Percentiles rank a stretch among this genome's conserved stretches.
Conservation (phyloP, 1,139 yeast species). For the Lodderomyces metapsilosis region DNA sequence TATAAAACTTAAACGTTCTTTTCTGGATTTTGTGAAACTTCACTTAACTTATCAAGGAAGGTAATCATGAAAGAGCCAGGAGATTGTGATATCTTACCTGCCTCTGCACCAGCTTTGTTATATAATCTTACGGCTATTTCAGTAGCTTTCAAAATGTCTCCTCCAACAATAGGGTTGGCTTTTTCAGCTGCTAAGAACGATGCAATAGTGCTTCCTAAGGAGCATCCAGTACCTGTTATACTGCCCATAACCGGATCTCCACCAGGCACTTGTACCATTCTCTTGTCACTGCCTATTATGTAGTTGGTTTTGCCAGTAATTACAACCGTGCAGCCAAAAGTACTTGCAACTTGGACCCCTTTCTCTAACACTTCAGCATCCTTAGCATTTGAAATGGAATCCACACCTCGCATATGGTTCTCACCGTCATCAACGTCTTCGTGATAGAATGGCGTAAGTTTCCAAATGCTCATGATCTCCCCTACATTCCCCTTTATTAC, state of each 20-base stretch:
- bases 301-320: conserved; percentile 51
- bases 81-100: conserved; percentile 36
- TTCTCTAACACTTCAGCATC: conserved; percentile 33
- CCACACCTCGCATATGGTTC: conserved; percentile 72
- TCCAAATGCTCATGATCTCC: conserved; percentile 58
- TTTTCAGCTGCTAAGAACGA: conserved; percentile 53
- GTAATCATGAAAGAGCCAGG: conserved; percentile 54
- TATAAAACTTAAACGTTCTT: background rate
- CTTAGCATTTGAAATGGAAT: conserved; percentile 42
- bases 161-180: conserved; percentile 16
- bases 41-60: conserved; percentile 46
- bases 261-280: conserved; percentile 38
- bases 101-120: conserved; percentile 63
- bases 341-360: conserved; percentile 54
- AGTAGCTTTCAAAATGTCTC: conserved; percentile 46
- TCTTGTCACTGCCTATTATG: conserved; percentile 19
- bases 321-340: conserved; percentile 64
- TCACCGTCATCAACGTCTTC: conserved; percentile 20
- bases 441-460: conserved; percentile 25
- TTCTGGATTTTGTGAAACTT: conserved; percentile 12
- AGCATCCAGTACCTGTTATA: conserved; percentile 90
- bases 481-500: conserved; percentile 87
- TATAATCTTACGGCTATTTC: conserved; percentile 60
- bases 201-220: conserved; percentile 73
- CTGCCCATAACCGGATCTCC: conserved; percentile 68